A percentile compares a stretch with the other conserved stretches of the same genome.
Evolutionary conservation across 176 grass and related monocot genomes (phyloP).

Genomic region (Hordeum marinum): DNA sequence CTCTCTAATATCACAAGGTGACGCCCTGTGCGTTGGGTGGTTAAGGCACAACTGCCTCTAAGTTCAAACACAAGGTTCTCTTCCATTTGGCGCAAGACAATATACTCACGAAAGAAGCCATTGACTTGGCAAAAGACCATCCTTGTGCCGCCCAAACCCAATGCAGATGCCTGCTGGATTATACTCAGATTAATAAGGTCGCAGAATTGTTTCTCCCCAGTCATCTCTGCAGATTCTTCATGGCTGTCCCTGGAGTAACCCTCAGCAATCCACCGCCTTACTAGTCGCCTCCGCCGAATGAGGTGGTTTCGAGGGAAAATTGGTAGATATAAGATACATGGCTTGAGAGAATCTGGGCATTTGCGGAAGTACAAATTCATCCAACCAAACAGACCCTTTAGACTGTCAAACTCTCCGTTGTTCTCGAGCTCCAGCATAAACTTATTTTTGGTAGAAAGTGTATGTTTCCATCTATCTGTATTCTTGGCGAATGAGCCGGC

Average conservation of each 20-base stretch:
- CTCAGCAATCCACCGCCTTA: slow-evolving; percentile 36
- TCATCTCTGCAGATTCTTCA: background rate
- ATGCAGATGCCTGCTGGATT: background rate
- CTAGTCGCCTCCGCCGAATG: background rate
- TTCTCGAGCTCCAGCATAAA: slow-evolving; percentile 8
- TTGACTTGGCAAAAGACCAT: slow-evolving; percentile 18
- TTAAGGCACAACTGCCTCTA: background rate
- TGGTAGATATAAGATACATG: background rate
- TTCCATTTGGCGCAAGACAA: background rate
- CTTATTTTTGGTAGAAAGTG: background rate
- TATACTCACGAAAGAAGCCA: background rate
- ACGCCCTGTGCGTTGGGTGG: background rate
- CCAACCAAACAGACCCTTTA: background rate
- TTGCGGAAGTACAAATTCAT: background rate
- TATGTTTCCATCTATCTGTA: background rate
- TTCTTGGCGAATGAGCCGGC: background rate
- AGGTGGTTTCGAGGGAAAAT: background rate
- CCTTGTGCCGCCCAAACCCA: too few relatives aligned
- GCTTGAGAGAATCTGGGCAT: slow-evolving; percentile 26
- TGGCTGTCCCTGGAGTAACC: background rate
- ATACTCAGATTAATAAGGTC: slow-evolving; percentile 5
- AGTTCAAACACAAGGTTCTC: background rate
- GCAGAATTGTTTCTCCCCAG: background rate
- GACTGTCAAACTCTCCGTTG: background rate
- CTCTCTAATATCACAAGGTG: background rate